Percentiles rank a stretch among this genome's conserved stretches.
Evolutionary conservation across 371 early-diverging fungal species (phyloP).

Genomic region (Rhizopus sp.): DNA sequence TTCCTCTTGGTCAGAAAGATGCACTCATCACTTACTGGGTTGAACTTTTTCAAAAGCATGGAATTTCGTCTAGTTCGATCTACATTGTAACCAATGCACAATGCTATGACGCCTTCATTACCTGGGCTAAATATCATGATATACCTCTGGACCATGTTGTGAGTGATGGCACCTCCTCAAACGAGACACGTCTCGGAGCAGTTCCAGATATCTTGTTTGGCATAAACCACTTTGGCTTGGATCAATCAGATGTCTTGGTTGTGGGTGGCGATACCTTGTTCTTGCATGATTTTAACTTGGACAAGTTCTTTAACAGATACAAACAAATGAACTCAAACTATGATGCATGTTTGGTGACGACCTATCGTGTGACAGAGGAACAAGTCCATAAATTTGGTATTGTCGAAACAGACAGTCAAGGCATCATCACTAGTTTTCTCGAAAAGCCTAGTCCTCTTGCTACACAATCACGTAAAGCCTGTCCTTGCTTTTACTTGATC

Average conservation of each 20-base stretch:
- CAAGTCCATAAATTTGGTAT: slow-evolving; percentile 60
- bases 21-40: slow-evolving; percentile 58
- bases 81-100: slow-evolving; percentile 51
- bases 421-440: slow-evolving; percentile 47
- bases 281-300: slow-evolving; percentile 52
- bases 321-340: background rate
- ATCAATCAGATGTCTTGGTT: slow-evolving; percentile 45
- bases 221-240: slow-evolving; percentile 36
- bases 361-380: slow-evolving; percentile 45
- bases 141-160: slow-evolving; percentile 48
- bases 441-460: slow-evolving; percentile 58
- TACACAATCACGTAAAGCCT: slow-evolving; percentile 53
- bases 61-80: slow-evolving; percentile 27
- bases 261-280: slow-evolving; percentile 65
- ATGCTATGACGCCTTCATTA: slow-evolving; percentile 42
- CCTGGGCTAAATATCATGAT: slow-evolving; percentile 47
- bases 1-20: slow-evolving; percentile 51
- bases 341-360: slow-evolving; percentile 45
- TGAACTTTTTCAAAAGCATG: slow-evolving; percentile 33
- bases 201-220: slow-evolving; percentile 59
- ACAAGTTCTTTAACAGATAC: slow-evolving; percentile 15
- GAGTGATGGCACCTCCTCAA: slow-evolving; percentile 54
- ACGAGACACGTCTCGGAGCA: slow-evolving; percentile 62
- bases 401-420: slow-evolving; percentile 40
- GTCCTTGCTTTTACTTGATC: slow-evolving; percentile 67